These are phyloP conservation scores for Ophiorrhiza pumila DNA, from an alignment of 257 asterid species.

Conservation along the genomic window DNA sequence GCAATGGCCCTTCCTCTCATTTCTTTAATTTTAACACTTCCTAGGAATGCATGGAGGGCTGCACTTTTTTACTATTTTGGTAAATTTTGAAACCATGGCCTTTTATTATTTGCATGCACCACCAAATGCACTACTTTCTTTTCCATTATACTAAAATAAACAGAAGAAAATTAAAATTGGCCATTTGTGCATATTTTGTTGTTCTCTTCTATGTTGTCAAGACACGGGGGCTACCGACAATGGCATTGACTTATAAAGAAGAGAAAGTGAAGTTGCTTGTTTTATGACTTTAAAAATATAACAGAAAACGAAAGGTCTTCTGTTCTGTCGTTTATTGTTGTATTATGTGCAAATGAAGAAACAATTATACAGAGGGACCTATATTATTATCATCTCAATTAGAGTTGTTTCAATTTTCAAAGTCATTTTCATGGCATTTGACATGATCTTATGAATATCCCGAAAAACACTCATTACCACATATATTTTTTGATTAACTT, in stretches of 20 bases:
- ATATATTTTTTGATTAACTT: not conserved
- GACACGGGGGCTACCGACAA: conserved; percentile 16
- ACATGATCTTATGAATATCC: not conserved
- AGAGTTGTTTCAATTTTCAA: not conserved
- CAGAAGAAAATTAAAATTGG: too few species aligned
- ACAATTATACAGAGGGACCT: not conserved
- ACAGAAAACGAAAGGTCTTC: conserved; percentile 23
- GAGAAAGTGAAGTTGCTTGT: conserved; percentile 3
- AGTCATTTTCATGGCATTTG: not conserved
- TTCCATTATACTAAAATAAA: too few species aligned
- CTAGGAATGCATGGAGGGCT: conserved; percentile 20
- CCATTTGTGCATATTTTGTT: conserved; percentile 11
- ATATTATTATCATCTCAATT: not conserved
- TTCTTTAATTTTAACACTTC: not conserved
- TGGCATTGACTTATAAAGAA: conserved; percentile 30
- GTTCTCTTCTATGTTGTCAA: conserved; percentile 31
- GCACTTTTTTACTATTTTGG: too few species aligned
- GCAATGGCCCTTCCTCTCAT: not conserved
- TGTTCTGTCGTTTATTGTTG: conserved; percentile 7
- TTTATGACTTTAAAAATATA: not conserved
- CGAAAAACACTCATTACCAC: not conserved
- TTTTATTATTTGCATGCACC: too few species aligned
- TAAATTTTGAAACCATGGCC: too few species aligned
- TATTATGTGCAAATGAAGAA: not conserved
- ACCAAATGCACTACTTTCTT: too few species aligned